Base-by-base conservation (phyloP, 495 filamentous ascomycete genomes). In the Neurospora sp. region DNA sequence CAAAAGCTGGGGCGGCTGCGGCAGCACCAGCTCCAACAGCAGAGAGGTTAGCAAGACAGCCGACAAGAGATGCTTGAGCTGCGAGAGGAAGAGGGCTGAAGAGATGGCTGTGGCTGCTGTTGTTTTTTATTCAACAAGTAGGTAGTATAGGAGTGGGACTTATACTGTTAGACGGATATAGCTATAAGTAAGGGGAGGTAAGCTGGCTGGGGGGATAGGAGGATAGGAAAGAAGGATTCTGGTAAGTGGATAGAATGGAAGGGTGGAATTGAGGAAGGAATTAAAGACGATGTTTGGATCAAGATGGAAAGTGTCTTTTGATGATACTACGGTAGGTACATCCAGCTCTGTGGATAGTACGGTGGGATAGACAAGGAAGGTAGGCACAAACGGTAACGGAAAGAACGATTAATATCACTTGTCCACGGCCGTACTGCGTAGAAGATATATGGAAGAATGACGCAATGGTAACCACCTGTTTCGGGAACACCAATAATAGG, bases 241-340 rank as follows among this genome's bases (percentile, higher is more conserved):
- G n/a, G 45, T 22, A 12, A 22, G 20, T 53, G 45, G 45, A 53
- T 12, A 22, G 1, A 10, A 27, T 27, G 27, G 27, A 27, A 27
- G 27, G 27, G 45, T 53, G 9, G 20, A 14, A 4, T 22, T 9
- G 9, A 20, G 8, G 27, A 27, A 27, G 1, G 27, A 27, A 27
- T 27, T 27, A 27, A 27, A 27, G 27, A 1, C n/a, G n/a, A n/a
- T 27, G 27, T 74, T 27, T 40, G 16, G 3, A 53, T 31, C 4
- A 71, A 72, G 44, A 31, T 70, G 27, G 75, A 76, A 27, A 69
- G 10, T 45, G 42, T 27, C 27, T n/a, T n/a, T n/a, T n/a, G n/a
- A n/a, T n/a, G n/a, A n/a, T n/a, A n/a, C n/a, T n/a, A n/a, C n/a
- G n/a, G n/a, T n/a, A n/a, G n/a, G n/a, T n/a, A n/a, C n/a, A n/a